These are phyloP conservation scores for Pseudogymnoascus sp. DNA, from an alignment of 2,329 filamentous ascomycete species.

Conservation along the genomic window DNA sequence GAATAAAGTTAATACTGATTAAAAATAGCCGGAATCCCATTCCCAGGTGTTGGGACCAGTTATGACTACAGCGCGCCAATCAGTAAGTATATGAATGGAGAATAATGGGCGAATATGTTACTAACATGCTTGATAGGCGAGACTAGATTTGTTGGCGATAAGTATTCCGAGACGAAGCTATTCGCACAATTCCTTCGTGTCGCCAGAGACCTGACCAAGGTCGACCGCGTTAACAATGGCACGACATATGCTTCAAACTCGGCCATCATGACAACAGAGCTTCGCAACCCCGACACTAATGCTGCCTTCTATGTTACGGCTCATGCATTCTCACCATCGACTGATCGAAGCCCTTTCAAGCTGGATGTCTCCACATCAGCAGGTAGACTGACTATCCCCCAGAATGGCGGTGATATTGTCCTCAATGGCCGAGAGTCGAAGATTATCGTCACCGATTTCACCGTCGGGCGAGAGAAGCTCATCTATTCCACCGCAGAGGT, in stretches of 20 bases:
- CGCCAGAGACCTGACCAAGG: conserved; percentile 49
- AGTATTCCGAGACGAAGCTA: conserved; percentile 58
- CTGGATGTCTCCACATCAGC: conserved; percentile 49
- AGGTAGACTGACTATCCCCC: conserved; percentile 48
- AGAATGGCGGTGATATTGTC: conserved; percentile 39
- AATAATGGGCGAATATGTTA: not conserved
- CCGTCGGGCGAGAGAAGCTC: conserved; percentile 42
- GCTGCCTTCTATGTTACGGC: conserved; percentile 53
- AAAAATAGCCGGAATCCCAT: conserved; percentile 42
- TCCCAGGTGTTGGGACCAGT: conserved; percentile 50
- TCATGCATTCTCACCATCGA: conserved; percentile 46
- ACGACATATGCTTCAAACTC: conserved; percentile 45
- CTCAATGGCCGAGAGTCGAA: conserved; percentile 57
- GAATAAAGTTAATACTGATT: not conserved
- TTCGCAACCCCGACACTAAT: conserved; percentile 51
- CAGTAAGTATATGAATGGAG: conserved; percentile 11
- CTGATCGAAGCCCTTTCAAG: conserved; percentile 45
- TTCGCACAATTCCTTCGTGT: conserved; percentile 52
- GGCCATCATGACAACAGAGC: conserved; percentile 45
- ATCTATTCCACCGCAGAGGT: conserved; percentile 51
- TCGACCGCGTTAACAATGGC: conserved; percentile 42
- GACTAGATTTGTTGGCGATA: conserved; percentile 44
- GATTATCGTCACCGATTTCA: conserved; percentile 54
- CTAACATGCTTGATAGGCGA: conserved; percentile 15
- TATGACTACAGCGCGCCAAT: conserved; percentile 60